These are phyloP conservation scores for Eremothecium sinecaudum DNA, from an alignment of 1,139 yeast species.

Conservation along the genomic window DNA sequence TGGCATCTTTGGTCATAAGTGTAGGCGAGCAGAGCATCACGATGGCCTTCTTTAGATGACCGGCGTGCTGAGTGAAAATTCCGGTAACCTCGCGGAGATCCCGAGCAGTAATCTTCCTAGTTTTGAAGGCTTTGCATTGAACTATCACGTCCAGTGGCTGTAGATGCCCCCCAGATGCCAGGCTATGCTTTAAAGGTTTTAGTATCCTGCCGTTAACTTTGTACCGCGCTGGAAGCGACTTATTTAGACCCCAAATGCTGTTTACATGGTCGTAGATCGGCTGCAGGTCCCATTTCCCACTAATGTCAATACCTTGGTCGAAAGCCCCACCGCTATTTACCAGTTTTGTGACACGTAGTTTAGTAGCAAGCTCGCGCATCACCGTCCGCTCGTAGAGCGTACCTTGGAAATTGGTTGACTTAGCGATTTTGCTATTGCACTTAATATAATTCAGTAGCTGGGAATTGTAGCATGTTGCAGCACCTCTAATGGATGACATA, in stretches of 20 bases:
- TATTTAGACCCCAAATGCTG: conserved; percentile 22
- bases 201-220: conserved; percentile 30
- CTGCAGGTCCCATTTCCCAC: conserved; percentile 48
- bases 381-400: conserved; percentile 58
- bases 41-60: conserved; percentile 32
- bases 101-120: conserved; percentile 41
- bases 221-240: conserved; percentile 29
- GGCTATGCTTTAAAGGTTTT: conserved; percentile 19
- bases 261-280: conserved; percentile 22
- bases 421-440: conserved; percentile 16
- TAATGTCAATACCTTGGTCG: conserved; percentile 65
- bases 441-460: conserved; percentile 14
- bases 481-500: no score
- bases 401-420: conserved; percentile 53
- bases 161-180: conserved; percentile 7
- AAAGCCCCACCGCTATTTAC: conserved; percentile 55
- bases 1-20: conserved; percentile 50
- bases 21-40: conserved; percentile 50
- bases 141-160: conserved; percentile 34
- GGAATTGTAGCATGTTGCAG: neutral
- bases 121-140: conserved; percentile 48
- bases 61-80: conserved; percentile 37
- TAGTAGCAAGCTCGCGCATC: conserved; percentile 38
- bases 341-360: conserved; percentile 34
- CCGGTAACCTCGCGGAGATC: conserved; percentile 54